These are phyloP conservation scores for Pseudopyricularia javanii DNA, from an alignment of 2,329 filamentous ascomycete species.

Conservation along the genomic window DNA sequence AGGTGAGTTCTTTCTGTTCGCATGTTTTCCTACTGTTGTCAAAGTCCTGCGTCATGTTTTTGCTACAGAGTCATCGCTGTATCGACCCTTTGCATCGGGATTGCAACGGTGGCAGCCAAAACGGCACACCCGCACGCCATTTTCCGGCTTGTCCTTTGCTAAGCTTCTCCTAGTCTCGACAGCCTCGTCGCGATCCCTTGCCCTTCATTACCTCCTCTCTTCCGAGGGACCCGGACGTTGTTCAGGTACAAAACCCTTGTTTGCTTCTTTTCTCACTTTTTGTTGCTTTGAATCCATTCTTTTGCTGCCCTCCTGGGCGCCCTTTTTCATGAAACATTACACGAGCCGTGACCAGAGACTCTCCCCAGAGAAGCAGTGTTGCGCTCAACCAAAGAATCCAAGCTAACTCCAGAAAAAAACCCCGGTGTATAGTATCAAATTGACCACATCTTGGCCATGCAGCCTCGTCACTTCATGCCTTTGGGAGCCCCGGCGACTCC, in stretches of 20 bases:
- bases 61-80: too few species aligned
- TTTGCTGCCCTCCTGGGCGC: too few species aligned
- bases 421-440: slow-evolving; percentile 21
- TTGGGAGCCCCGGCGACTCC: slow-evolving; percentile 7
- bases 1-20: background rate
- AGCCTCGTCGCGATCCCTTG: background rate
- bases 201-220: background rate
- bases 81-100: too few species aligned
- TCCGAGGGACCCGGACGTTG: background rate
- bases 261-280: background rate
- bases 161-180: background rate
- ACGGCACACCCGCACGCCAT: too few species aligned
- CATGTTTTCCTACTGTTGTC: background rate
- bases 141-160: background rate
- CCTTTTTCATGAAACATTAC: too few species aligned
- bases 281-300: too few species aligned
- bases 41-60: too few species aligned
- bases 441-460: slow-evolving; percentile 22
- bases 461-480: too few species aligned
- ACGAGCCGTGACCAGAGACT: too few species aligned
- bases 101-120: too few species aligned
- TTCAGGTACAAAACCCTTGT: background rate
- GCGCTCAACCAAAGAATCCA: too few species aligned
- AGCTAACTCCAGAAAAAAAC: background rate
- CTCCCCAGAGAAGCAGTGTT: too few species aligned